phyloP scores from a whole-genome alignment of 768 basidiomycete genomes.

The Favolaschia claudopus region DNA sequence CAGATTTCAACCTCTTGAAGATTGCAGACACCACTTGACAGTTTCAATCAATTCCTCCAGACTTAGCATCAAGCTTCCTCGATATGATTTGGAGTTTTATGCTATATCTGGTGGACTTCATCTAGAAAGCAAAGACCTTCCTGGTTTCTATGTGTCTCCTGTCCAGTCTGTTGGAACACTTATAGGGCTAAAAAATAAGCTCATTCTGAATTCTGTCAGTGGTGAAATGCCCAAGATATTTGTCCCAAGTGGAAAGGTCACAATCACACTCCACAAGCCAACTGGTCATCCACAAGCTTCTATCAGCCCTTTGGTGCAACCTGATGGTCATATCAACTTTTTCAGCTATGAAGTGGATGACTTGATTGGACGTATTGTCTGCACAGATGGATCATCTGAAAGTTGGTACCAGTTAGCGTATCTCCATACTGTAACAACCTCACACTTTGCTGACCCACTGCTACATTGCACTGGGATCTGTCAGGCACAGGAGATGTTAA shows the following conservation, averaged over 20 bases:
- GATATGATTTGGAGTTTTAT: constrained; percentile 50
- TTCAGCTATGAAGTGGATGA: constrained; percentile 42
- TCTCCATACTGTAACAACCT: constrained; percentile 55
- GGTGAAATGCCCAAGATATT: constrained; percentile 35
- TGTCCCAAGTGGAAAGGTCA: constrained; percentile 47
- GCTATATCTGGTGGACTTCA: constrained; percentile 35
- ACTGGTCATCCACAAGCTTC: constrained; percentile 35
- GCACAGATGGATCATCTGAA: constrained; percentile 35
- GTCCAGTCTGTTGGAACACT: constrained; percentile 52
- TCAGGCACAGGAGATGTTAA: constrained; percentile 49
- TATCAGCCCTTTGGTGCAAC: neutral
- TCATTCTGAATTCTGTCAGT: constrained; percentile 43
- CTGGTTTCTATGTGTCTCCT: constrained; percentile 48
- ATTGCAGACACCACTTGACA: neutral
- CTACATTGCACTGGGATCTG: constrained; percentile 51
- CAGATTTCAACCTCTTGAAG: constrained; percentile 5
- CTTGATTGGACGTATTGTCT: constrained; percentile 39
- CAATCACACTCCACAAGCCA: constrained; percentile 18
- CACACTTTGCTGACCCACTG: constrained; percentile 51
- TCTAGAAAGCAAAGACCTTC: constrained; percentile 50
- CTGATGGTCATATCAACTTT: constrained; percentile 20
- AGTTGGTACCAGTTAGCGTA: constrained; percentile 45
- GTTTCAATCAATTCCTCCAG: too few species aligned
- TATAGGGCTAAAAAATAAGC: constrained; percentile 50
- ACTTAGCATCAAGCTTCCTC: constrained; percentile 45